A percentile compares a stretch with the other conserved stretches of the same genome.
Conservation (phyloP, 805 yeast genomes). For the Zygoascus ofunaensis region DNA sequence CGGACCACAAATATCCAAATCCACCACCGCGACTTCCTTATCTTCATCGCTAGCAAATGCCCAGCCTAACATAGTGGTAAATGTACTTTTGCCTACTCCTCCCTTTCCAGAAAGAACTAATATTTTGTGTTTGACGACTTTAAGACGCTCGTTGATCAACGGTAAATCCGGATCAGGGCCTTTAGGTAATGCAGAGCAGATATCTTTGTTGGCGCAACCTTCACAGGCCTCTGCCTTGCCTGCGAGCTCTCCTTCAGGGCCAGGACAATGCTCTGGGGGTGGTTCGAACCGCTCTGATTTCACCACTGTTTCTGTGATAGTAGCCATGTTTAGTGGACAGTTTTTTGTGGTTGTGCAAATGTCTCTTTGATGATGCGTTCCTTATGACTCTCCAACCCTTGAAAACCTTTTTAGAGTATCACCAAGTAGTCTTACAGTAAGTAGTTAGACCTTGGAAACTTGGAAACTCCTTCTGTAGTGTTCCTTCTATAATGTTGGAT, state of each 20-base stretch:
- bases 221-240: slow-evolving; percentile 90
- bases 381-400: no score
- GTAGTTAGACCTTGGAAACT: no score
- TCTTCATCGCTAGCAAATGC: slow-evolving; percentile 71
- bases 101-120: slow-evolving; percentile 60
- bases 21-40: slow-evolving; percentile 92
- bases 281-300: slow-evolving; percentile 37
- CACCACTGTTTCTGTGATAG: slow-evolving; percentile 4
- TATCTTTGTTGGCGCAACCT: slow-evolving; percentile 89
- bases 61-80: slow-evolving; percentile 94
- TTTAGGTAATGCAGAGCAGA: slow-evolving; percentile 72
- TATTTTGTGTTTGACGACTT: slow-evolving; percentile 64
- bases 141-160: slow-evolving; percentile 56
- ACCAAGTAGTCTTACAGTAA: no score
- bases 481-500: no score
- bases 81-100: slow-evolving; percentile 97
- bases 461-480: no score
- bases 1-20: slow-evolving; percentile 96
- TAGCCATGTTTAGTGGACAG: background rate
- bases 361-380: no score
- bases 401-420: no score
- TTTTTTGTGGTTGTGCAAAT: no score
- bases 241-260: slow-evolving; percentile 89
- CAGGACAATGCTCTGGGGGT: slow-evolving; percentile 98
- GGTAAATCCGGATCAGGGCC: slow-evolving; percentile 96